Percentiles rank a stretch among this genome's conserved stretches.
Evolutionary conservation across 176 grass and related monocot species (phyloP).

Genomic region (Leersia perrieri): DNA sequence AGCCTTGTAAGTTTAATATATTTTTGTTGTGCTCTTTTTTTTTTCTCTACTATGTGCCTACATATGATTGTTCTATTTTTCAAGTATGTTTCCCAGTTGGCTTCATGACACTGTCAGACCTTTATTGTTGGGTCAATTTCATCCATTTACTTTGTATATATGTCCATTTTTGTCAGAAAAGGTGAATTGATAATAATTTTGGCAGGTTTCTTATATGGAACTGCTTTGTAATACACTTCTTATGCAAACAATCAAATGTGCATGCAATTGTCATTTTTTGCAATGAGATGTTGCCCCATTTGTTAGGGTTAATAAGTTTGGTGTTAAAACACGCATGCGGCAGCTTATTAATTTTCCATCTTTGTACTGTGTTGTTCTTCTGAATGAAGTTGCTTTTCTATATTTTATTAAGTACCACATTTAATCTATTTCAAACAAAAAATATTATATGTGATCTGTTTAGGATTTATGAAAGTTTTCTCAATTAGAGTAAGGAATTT

Average conservation of each 20-base stretch:
- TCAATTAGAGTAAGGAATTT: too few species aligned
- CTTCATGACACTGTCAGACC: not conserved
- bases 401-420: too few species aligned
- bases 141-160: not conserved
- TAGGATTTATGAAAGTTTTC: too few species aligned
- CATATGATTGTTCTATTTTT: not conserved
- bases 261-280: not conserved
- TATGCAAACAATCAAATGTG: not conserved
- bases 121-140: not conserved
- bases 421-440: too few species aligned
- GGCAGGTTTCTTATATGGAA: not conserved
- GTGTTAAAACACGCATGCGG: not conserved
- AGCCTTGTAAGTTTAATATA: constrained; percentile 54
- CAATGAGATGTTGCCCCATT: not conserved
- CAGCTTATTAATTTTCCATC: not conserved
- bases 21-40: not conserved
- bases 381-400: not conserved
- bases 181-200: not conserved
- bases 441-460: too few species aligned
- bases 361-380: not conserved
- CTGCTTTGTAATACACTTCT: not conserved
- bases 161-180: not conserved
- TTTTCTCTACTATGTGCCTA: not conserved
- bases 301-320: not conserved
- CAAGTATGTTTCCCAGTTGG: not conserved